Conservation (phyloP, 108 stramenopile genomes). For the Nitzschia sp. region DNA sequence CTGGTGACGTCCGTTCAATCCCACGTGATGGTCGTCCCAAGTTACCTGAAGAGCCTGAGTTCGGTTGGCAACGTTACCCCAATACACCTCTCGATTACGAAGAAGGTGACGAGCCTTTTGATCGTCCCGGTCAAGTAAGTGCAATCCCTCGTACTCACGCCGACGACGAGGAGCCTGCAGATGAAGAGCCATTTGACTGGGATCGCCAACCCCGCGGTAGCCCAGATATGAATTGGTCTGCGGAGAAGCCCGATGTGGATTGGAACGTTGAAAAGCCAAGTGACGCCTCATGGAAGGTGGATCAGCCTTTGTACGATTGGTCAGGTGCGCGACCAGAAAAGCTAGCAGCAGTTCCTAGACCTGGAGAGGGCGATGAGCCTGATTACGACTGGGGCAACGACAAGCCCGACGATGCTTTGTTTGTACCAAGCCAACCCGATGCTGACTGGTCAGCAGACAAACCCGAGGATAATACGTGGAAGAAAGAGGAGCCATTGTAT, state of each 20-base stretch:
- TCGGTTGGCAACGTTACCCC: slow-evolving; percentile 21
- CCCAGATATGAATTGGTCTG: slow-evolving; percentile 10
- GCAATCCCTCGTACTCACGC: slow-evolving; percentile 1
- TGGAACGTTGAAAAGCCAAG: slow-evolving; percentile 10
- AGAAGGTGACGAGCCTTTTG: slow-evolving; percentile 16
- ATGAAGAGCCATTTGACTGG: slow-evolving; percentile 15
- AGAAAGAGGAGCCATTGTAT: slow-evolving; percentile 30
- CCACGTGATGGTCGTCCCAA: slow-evolving; percentile 24
- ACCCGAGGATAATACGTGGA: slow-evolving; percentile 15
- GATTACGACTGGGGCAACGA: slow-evolving; percentile 16
- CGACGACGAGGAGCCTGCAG: neutral
- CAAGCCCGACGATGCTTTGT: slow-evolving; percentile 16
- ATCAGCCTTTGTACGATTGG: slow-evolving; percentile 33
- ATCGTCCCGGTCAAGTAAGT: slow-evolving; percentile 6
- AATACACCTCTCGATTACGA: neutral
- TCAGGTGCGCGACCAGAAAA: slow-evolving; percentile 22
- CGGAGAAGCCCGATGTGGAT: slow-evolving; percentile 11
- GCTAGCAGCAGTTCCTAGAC: slow-evolving; percentile 1
- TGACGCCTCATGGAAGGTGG: slow-evolving; percentile 12
- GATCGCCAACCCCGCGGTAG: neutral
- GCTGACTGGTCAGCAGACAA: slow-evolving; percentile 24
- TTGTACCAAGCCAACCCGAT: neutral
- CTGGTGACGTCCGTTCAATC: slow-evolving; percentile 19
- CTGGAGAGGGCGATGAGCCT: slow-evolving; percentile 11
- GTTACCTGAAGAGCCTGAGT: slow-evolving; percentile 13